Conservation (phyloP, 306 rosid genomes). For the Fragaria vesca region DNA sequence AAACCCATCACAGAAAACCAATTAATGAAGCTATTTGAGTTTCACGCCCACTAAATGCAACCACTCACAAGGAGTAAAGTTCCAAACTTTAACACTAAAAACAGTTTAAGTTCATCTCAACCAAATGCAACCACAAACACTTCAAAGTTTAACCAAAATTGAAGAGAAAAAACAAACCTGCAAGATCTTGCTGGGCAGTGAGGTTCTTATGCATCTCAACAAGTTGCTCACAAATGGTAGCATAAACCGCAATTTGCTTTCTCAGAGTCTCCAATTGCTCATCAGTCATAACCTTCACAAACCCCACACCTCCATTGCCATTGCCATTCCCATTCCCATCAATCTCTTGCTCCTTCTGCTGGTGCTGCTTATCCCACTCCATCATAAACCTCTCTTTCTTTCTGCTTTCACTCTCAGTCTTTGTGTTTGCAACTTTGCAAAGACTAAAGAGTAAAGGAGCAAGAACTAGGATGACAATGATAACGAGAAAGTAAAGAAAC, state of each 20-base stretch:
- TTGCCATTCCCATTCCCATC: slow-evolving; percentile 29
- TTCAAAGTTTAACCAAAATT: background rate
- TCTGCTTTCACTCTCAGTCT: background rate
- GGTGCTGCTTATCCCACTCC: slow-evolving; percentile 68
- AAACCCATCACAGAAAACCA: background rate
- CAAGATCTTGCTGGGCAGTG: slow-evolving; percentile 81
- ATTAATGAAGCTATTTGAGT: background rate
- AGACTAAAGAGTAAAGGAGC: background rate
- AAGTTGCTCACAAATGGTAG: slow-evolving; percentile 76
- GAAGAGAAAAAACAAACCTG: slow-evolving; percentile 42
- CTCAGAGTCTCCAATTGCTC: slow-evolving; percentile 89
- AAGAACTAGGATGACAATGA: background rate
- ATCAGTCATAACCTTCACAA: slow-evolving; percentile 94
- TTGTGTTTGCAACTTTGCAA: background rate
- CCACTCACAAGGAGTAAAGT: background rate
- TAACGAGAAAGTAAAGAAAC: slow-evolving; percentile 36
- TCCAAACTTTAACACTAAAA: background rate
- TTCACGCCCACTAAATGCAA: background rate
- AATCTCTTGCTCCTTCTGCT: slow-evolving; percentile 29
- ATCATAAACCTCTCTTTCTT: slow-evolving; percentile 12
- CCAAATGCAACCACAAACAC: slow-evolving; percentile 1
- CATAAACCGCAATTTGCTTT: slow-evolving; percentile 79
- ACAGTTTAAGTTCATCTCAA: background rate
- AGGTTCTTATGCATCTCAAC: slow-evolving; percentile 80
- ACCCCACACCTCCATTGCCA: slow-evolving; percentile 44